These are phyloP conservation scores for Tylopilus intermedius DNA, from an alignment of 768 basidiomycete species.

Conservation along the genomic window DNA sequence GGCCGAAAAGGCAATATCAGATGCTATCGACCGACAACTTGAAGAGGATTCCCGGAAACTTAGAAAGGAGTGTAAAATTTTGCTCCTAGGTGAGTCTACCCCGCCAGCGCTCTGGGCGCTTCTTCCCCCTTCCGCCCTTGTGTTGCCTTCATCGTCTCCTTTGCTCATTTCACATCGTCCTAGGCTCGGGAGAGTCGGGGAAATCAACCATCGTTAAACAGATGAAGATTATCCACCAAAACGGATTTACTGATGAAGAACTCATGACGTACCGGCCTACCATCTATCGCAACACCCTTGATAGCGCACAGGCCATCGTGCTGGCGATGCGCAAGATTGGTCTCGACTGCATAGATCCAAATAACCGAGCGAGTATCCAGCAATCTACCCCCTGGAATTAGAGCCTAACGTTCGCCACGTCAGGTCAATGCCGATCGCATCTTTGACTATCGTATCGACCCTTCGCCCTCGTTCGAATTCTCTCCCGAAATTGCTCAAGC, in stretches of 20 bases:
- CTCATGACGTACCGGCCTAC: constrained; percentile 70
- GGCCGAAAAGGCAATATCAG: constrained; percentile 57
- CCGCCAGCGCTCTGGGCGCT: constrained; percentile 4
- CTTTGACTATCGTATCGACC: constrained; percentile 48
- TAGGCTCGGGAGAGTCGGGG: constrained; percentile 92
- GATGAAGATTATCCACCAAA: constrained; percentile 98
- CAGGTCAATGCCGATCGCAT: constrained; percentile 54
- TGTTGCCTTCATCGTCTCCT: neutral
- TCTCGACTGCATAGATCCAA: constrained; percentile 64
- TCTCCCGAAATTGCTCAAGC: constrained; percentile 64
- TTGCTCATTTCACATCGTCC: neutral
- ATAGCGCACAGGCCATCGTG: constrained; percentile 82
- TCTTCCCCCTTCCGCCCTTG: constrained; percentile 3
- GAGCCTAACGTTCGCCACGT: neutral
- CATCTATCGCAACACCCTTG: constrained; percentile 83
- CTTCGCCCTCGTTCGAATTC: constrained; percentile 42
- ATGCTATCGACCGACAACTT: constrained; percentile 75
- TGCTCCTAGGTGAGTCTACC: constrained; percentile 70
- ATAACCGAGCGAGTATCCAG: constrained; percentile 45
- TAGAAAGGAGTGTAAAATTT: constrained; percentile 87
- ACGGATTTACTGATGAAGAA: constrained; percentile 78
- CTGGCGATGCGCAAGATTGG: constrained; percentile 83
- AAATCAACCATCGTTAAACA: constrained; percentile 97
- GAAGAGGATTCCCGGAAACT: constrained; percentile 82
- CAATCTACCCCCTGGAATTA: neutral